phyloP scores from a whole-genome alignment of 306 rosid genomes.

The Glycine tomentella region DNA sequence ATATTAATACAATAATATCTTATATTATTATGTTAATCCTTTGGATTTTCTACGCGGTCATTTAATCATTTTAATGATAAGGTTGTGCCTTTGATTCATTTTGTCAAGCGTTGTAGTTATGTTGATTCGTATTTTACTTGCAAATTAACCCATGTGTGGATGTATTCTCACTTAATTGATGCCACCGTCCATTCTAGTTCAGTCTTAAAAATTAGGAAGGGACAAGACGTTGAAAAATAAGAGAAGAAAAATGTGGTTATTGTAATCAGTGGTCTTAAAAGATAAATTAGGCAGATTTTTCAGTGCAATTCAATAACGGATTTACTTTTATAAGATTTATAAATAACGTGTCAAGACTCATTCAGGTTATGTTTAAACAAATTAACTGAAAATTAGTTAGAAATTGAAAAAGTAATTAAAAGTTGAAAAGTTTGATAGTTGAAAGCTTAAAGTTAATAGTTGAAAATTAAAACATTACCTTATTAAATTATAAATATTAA shows the following conservation, averaged over 20 bases:
- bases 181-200: background rate
- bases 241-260: background rate
- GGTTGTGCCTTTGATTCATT: background rate
- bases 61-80: no score
- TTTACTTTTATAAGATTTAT: background rate
- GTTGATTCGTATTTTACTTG: background rate
- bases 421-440: no score
- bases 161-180: background rate
- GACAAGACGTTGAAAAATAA: background rate
- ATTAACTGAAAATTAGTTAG: no score
- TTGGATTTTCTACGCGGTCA: no score
- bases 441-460: no score
- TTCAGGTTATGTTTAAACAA: no score
- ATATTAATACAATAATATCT: no score
- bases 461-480: no score
- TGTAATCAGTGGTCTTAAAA: background rate
- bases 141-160: background rate
- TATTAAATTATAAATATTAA: no score
- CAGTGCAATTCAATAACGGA: background rate
- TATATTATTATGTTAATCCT: no score
- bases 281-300: background rate
- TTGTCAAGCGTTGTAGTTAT: conserved; percentile 5
- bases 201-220: background rate
- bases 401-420: no score
- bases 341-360: background rate